Evolutionary conservation across 1,139 yeast genomes (phyloP).

Genomic region (Hansenula sp.): DNA sequence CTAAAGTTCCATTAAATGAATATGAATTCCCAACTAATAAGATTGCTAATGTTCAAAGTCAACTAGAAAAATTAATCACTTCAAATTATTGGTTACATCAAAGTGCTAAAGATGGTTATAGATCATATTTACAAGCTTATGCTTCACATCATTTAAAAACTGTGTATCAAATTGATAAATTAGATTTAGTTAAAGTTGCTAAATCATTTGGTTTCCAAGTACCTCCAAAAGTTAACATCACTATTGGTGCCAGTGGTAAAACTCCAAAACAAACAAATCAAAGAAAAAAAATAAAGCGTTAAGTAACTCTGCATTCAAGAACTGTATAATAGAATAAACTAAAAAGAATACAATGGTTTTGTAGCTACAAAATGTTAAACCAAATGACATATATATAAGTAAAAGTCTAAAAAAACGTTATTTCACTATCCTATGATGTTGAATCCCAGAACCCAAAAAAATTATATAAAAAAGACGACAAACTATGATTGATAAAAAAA

Average conservation of each 20-base stretch:
- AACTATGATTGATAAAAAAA: not conserved
- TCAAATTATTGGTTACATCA: constrained; percentile 93
- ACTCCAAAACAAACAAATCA: constrained; percentile 27
- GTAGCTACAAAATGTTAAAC: no score
- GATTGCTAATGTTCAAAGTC: constrained; percentile 94
- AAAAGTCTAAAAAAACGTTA: not conserved
- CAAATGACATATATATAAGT: not conserved
- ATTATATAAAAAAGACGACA: not conserved
- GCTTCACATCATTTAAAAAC: constrained; percentile 95
- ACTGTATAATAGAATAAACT: not conserved
- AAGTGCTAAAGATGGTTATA: constrained; percentile 95
- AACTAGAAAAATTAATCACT: constrained; percentile 83
- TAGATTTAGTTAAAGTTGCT: constrained; percentile 92
- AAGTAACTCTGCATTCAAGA: not conserved
- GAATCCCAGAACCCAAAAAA: constrained; percentile 5
- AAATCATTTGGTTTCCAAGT: constrained; percentile 91
- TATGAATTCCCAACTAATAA: constrained; percentile 92
- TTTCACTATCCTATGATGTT: constrained; percentile 2
- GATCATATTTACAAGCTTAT: constrained; percentile 94
- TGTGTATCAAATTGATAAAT: constrained; percentile 91
- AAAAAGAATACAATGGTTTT: not conserved
- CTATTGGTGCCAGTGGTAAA: constrained; percentile 90
- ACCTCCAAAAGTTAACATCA: constrained; percentile 95
- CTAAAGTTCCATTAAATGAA: constrained; percentile 95
- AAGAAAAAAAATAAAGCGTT: constrained; percentile 18